Conservation (phyloP, 805 yeast genomes). For the Lachancea sp. region DNA sequence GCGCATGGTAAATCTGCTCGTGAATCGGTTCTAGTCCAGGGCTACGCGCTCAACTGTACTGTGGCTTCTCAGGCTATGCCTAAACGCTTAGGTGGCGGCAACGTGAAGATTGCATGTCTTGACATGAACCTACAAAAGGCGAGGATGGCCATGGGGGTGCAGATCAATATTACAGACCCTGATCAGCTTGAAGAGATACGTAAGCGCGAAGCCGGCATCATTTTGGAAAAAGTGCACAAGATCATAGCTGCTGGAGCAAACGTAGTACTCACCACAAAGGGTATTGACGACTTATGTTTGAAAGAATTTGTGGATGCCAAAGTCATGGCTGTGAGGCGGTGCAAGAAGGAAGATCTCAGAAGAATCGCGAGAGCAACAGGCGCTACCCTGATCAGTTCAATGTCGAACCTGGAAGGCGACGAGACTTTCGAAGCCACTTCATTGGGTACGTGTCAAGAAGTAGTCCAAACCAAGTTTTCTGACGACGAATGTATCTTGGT, state of each 20-base stretch:
- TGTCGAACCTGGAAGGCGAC: slow-evolving; percentile 94
- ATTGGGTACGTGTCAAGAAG: slow-evolving; percentile 87
- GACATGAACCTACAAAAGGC: slow-evolving; percentile 94
- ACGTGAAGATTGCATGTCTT: slow-evolving; percentile 79
- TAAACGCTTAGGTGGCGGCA: slow-evolving; percentile 40
- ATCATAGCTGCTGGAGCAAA: slow-evolving; percentile 86
- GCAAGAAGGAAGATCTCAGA: slow-evolving; percentile 92
- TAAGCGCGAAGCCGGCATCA: slow-evolving; percentile 79
- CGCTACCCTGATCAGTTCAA: slow-evolving; percentile 77
- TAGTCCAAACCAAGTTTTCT: slow-evolving; percentile 80
- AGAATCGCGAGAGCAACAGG: slow-evolving; percentile 98
- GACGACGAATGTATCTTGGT: slow-evolving; percentile 95
- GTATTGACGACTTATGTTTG: slow-evolving; percentile 87
- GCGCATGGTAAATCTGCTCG: slow-evolving; percentile 92
- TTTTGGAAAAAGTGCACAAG: slow-evolving; percentile 74
- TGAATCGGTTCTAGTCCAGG: slow-evolving; percentile 82
- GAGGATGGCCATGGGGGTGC: slow-evolving; percentile 97
- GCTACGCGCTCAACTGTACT: slow-evolving; percentile 95
- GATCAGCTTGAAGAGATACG: slow-evolving; percentile 92
- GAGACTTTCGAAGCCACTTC: slow-evolving; percentile 81
- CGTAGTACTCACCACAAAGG: slow-evolving; percentile 87
- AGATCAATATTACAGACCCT: slow-evolving; percentile 93
- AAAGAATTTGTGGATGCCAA: slow-evolving; percentile 88
- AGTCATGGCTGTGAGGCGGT: slow-evolving; percentile 93
- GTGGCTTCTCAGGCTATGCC: slow-evolving; percentile 97